Evolutionary conservation across 208 protist genomes (phyloP), one percentile per base, ranked within the genome.

Genomic region (Trypanosoma lewisi): DNA sequence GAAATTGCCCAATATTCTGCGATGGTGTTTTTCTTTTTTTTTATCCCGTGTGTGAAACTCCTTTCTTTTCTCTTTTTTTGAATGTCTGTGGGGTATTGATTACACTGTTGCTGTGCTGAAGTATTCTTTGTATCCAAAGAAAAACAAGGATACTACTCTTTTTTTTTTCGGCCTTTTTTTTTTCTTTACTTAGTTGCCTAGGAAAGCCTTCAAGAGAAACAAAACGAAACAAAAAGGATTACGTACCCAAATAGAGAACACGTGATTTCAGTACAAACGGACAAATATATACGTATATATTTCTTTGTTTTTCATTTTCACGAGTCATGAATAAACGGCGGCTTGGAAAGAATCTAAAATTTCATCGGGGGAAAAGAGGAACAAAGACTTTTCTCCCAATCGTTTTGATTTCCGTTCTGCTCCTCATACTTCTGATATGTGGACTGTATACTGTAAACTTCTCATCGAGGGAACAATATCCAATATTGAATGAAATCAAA

Each of bases 21-120:
- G 9, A 14, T 58, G 37, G 1, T 41, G 23, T 28, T 67, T 37
- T 42, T 28, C 31, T 50, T 44, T 48, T 68, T 7, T 45, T 60
- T 63, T 49, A 19, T n/a, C n/a, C n/a, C n/a, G n/a, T n/a, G n/a
- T n/a, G n/a, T n/a, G n/a, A n/a, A n/a, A n/a, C n/a, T n/a, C n/a
- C n/a, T n/a, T 53, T 27, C n/a, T 68, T 60, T 59, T 68, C 5
- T 59, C 63, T 19, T 8, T 48, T 33, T 50, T 17, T 23, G 23
- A 4, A 63, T 45, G 27, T 42, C 16, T 59, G 17, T 52, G n/a
- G 36, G n/a, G n/a, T n/a, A n/a, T n/a, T n/a, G n/a, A n/a, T n/a
- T n/a, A n/a, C n/a, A n/a, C n/a, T n/a, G n/a, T n/a, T n/a, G n/a
- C n/a, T n/a, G n/a, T n/a, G n/a, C n/a, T n/a, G n/a, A 41, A 7